Evolutionary conservation across 2,329 filamentous ascomycete genomes (phyloP), one percentile per base, ranked within the genome.

Genomic region (Hirsutella minnesotensis): DNA sequence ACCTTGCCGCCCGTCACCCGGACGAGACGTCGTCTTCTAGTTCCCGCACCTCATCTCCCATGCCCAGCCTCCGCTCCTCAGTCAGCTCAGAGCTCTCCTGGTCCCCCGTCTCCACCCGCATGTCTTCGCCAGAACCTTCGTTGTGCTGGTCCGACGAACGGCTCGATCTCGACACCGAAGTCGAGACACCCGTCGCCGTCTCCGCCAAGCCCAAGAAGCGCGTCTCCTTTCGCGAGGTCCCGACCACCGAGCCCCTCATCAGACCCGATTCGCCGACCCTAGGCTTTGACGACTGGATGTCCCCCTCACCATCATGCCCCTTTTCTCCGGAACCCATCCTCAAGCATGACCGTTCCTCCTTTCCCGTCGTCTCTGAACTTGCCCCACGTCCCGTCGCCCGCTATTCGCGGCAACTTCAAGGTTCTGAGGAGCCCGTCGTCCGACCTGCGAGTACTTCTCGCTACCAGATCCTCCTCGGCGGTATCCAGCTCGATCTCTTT

Each of bases 241-340:
- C 53, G 12, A 49, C 59, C 15, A 58, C 60, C 15, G 63, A 73
- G 50, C 70, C 72, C 18, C 59, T 68, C 27, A 65, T 76, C 46
- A 72, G 75, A 9, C 75, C 75, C 0, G 75, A 79, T 50, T 79
- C 75, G 3, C 75, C 75, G 2, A 79, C 75, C 0, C 67, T 79
- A 5, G 75, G 75, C 10, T 68, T 75, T 44, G 70, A 73, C 41
- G 69, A 70, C 48, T 60, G 59, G 38, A 58, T 65, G 12, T 41
- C 46, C 36, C 50, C 54, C 10, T 44, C 47, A 15, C 43, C 43
- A 13, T 52, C 46, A 4, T 43, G 52, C 36, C 46, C 52, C 8
- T 12, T 47, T 15, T 51, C 51, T 22, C 48, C 48, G 2, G 48
- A 47, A 34, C 47, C 49, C 9, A 49, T 55, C 22, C 45, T 49